phyloP scores from a whole-genome alignment of 2,329 filamentous ascomycete genomes.

The Fusarium subglutinans region DNA sequence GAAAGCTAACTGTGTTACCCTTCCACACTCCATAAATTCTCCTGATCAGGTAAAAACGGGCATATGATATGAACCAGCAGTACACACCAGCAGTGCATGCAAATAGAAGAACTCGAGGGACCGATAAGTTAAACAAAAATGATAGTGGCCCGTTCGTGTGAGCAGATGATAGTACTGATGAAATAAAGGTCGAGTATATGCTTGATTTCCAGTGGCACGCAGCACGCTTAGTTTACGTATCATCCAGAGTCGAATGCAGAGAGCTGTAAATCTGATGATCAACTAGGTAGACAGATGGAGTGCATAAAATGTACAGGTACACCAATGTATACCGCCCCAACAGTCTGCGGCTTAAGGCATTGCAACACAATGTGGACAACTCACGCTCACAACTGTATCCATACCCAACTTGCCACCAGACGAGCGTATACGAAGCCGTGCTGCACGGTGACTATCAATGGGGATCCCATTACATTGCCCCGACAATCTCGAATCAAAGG shows the following conservation, averaged over 20 bases:
- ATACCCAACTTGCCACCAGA: constrained; percentile 14
- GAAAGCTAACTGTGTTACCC: neutral
- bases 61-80: too few relatives aligned
- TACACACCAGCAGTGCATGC: neutral
- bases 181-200: neutral
- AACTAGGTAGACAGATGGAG: neutral
- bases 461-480: neutral
- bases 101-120: neutral
- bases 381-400: neutral
- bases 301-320: neutral
- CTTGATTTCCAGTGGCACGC: neutral
- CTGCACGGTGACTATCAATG: neutral
- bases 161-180: neutral
- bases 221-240: neutral
- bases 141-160: neutral
- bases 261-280: neutral
- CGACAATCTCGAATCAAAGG: neutral
- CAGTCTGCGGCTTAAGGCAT: neutral
- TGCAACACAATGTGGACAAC: constrained; percentile 5
- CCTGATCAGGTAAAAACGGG: neutral
- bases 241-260: neutral
- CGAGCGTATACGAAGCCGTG: neutral
- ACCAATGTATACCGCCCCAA: neutral
- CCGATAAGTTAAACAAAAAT: neutral
- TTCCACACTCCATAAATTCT: neutral